phyloP scores from a whole-genome alignment of 1,284 basidiomycete genomes.

The Ceratobasidium sp. region DNA sequence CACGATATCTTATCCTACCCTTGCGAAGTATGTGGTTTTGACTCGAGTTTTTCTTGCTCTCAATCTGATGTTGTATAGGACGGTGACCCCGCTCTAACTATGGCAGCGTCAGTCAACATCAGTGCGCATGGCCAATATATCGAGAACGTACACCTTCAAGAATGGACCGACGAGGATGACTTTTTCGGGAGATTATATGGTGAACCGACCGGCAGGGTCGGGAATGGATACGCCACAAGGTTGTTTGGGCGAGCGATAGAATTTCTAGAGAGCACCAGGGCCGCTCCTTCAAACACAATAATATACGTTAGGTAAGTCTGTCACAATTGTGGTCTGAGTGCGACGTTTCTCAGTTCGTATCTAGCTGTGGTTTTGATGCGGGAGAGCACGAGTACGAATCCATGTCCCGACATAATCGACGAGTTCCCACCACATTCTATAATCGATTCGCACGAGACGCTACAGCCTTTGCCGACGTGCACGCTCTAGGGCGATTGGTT shows the following conservation, averaged over 20 bases:
- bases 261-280: slow-evolving; percentile 79
- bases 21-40: slow-evolving; percentile 76
- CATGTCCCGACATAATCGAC: slow-evolving; percentile 94
- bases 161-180: slow-evolving; percentile 79
- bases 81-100: slow-evolving; percentile 81
- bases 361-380: slow-evolving; percentile 91
- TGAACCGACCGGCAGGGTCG: slow-evolving; percentile 49
- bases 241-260: slow-evolving; percentile 80
- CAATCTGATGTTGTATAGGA: slow-evolving; percentile 66
- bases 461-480: slow-evolving; percentile 73
- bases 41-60: background rate
- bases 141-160: slow-evolving; percentile 90
- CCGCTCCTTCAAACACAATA: slow-evolving; percentile 77
- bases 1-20: slow-evolving; percentile 95
- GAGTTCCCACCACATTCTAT: slow-evolving; percentile 91
- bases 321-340: background rate
- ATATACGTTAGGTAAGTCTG: slow-evolving; percentile 84
- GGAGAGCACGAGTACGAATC: slow-evolving; percentile 91
- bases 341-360: slow-evolving; percentile 1
- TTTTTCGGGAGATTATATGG: slow-evolving; percentile 85
- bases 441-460: slow-evolving; percentile 85
- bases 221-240: slow-evolving; percentile 67
- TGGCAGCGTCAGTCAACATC: slow-evolving; percentile 86
- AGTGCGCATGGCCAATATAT: slow-evolving; percentile 88
- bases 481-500: slow-evolving; percentile 80